phyloP scores from a whole-genome alignment of 352 stramenopile genomes.

The Phytopythium mirpurense region DNA sequence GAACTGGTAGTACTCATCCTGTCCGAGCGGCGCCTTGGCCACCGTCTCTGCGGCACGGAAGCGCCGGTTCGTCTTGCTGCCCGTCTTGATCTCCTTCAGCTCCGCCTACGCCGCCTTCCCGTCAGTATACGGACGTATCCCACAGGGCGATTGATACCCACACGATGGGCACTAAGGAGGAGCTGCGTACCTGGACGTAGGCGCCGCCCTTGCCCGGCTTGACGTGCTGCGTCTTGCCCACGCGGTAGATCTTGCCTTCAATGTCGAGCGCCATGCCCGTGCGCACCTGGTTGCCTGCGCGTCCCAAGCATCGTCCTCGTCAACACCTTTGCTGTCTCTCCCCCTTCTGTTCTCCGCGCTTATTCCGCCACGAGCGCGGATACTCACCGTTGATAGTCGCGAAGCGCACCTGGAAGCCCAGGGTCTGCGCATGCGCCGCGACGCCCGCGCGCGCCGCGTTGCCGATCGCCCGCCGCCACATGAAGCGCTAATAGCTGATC shows the following conservation, averaged over 20 bases:
- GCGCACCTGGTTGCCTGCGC: constrained; percentile 74
- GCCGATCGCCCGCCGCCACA: constrained; percentile 36
- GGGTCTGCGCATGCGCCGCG: constrained; percentile 6
- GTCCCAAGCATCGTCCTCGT: not conserved
- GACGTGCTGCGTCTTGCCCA: constrained; percentile 80
- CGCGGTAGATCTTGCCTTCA: constrained; percentile 79
- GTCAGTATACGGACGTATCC: no score
- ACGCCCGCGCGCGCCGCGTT: constrained; percentile 22
- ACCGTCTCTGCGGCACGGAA: constrained; percentile 80
- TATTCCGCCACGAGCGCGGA: not conserved
- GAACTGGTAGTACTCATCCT: constrained; percentile 77
- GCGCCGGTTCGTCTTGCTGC: constrained; percentile 75
- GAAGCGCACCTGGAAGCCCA: constrained; percentile 41
- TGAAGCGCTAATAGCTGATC: no score
- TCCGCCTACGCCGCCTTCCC: constrained; percentile 35
- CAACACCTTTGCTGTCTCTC: no score
- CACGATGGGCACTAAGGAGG: not conserved
- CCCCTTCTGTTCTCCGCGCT: not conserved
- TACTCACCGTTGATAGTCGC: constrained; percentile 59
- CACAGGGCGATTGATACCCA: no score
- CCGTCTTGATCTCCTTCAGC: constrained; percentile 85
- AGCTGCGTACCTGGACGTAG: constrained; percentile 52
- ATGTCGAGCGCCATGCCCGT: constrained; percentile 80
- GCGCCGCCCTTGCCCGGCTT: constrained; percentile 83
- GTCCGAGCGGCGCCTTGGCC: constrained; percentile 67